Percentiles rank a stretch among this genome's conserved stretches.
phyloP scores from a whole-genome alignment of 192 early-diverging fungal species.

The Linnemannia schmuckeri region DNA sequence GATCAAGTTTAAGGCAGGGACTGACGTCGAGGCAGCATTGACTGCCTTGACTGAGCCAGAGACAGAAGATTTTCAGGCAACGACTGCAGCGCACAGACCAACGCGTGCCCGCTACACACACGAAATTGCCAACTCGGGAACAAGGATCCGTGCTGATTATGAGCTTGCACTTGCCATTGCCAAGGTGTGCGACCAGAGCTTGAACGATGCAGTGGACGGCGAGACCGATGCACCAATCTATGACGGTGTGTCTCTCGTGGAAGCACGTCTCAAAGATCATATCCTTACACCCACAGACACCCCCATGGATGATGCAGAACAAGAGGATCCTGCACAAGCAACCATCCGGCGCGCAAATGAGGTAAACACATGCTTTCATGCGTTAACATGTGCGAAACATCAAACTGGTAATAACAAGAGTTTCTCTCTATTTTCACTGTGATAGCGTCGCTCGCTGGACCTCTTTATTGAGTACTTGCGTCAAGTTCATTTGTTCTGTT shows the following conservation, averaged over 20 bases:
- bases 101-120: conserved; percentile 72
- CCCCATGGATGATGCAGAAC: conserved; percentile 36
- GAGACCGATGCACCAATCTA: conserved; percentile 25
- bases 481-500: conserved; percentile 94
- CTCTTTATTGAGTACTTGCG: conserved; percentile 88
- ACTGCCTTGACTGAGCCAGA: conserved; percentile 51
- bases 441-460: conserved; percentile 72
- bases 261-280: conserved; percentile 35
- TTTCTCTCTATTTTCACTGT: not conserved
- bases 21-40: conserved; percentile 82
- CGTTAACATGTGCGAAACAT: not conserved
- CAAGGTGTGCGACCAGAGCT: conserved; percentile 69
- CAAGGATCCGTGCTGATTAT: conserved; percentile 82
- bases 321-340: conserved; percentile 27
- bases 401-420: not conserved
- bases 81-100: conserved; percentile 42
- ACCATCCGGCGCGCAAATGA: conserved; percentile 19
- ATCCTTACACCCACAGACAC: conserved; percentile 20
- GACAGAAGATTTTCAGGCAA: conserved; percentile 44
- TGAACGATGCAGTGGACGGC: conserved; percentile 35
- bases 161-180: conserved; percentile 71
- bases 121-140: conserved; percentile 76
- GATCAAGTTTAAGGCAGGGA: conserved; percentile 89
- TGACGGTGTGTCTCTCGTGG: conserved; percentile 22
- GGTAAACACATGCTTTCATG: not conserved